These are phyloP conservation scores for Cladophialophora exuberans DNA, from an alignment of 2,329 filamentous ascomycete species.

Conservation along the genomic window DNA sequence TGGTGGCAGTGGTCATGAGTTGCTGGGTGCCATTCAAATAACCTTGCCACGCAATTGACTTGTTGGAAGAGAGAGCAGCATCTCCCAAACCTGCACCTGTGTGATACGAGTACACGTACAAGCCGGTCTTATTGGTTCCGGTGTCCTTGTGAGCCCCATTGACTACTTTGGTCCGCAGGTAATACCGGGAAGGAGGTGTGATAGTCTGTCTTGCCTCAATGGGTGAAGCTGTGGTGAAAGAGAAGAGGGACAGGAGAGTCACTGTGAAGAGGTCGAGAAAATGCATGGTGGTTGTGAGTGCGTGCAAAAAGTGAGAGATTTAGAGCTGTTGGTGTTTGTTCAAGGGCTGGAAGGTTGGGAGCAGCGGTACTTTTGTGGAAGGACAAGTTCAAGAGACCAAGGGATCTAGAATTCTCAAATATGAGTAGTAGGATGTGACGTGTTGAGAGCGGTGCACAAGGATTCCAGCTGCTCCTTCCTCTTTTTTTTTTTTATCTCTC, in stretches of 20 bases:
- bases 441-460: not conserved
- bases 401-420: too few species aligned
- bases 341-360: too few species aligned
- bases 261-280: conserved; percentile 19
- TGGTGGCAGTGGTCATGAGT: conserved; percentile 27
- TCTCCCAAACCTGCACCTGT: conserved; percentile 33
- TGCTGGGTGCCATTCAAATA: conserved; percentile 31
- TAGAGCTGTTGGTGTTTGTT: not conserved
- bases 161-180: conserved; percentile 29
- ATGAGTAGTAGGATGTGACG: too few species aligned
- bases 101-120: conserved; percentile 33
- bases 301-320: not conserved
- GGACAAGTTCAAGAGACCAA: too few species aligned
- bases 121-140: conserved; percentile 31
- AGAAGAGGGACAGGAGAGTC: conserved; percentile 13
- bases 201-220: conserved; percentile 25
- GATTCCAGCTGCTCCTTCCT: too few species aligned
- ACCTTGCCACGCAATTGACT: conserved; percentile 25
- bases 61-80: conserved; percentile 28
- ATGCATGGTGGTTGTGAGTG: conserved; percentile 24
- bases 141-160: conserved; percentile 24
- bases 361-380: too few species aligned
- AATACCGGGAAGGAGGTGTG: conserved; percentile 25
- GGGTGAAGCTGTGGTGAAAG: conserved; percentile 20
- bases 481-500: too few species aligned